Percentiles rank a stretch among this genome's conserved stretches.
These are phyloP conservation scores for Phialophora verrucosa DNA, from an alignment of 2,329 filamentous ascomycete genomes.

Conservation along the genomic window DNA sequence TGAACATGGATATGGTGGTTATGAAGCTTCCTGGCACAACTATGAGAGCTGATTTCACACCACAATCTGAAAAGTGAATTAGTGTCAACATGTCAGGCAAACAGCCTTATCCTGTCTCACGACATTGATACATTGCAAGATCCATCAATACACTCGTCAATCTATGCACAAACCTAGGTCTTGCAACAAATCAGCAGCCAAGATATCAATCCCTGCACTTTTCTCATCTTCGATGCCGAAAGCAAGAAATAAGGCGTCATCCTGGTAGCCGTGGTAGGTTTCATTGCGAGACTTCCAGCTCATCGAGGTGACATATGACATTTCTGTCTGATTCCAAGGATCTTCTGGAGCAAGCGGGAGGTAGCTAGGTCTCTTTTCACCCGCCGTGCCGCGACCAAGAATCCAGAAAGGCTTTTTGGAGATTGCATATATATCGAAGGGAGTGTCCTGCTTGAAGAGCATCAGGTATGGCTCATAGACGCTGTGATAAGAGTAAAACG, in stretches of 20 bases:
- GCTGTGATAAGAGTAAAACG: constrained; percentile 53
- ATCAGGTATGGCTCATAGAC: constrained; percentile 39
- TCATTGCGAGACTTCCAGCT: constrained; percentile 58
- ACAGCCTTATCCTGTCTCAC: too few species aligned
- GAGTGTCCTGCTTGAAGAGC: constrained; percentile 32
- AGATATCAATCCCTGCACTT: constrained; percentile 59
- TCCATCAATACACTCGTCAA: background rate
- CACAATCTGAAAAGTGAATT: too few species aligned
- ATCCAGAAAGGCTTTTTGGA: constrained; percentile 60
- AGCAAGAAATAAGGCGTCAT: constrained; percentile 61
- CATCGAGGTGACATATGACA: constrained; percentile 65
- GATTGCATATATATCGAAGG: constrained; percentile 35
- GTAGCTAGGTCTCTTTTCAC: constrained; percentile 8
- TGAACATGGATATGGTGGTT: too few species aligned
- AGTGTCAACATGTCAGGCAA: too few species aligned
- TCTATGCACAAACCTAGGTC: constrained; percentile 42
- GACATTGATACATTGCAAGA: background rate
- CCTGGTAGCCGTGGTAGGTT: constrained; percentile 62
- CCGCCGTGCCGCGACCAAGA: constrained; percentile 50
- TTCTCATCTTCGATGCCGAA: constrained; percentile 63
- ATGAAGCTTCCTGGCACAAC: too few species aligned
- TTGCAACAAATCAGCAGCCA: constrained; percentile 56
- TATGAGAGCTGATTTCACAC: too few species aligned
- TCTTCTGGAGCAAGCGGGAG: too few species aligned
- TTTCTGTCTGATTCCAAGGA: constrained; percentile 52